Evolutionary conservation across 2,329 filamentous ascomycete species (phyloP).

Genomic region (Microcera coccophila): DNA sequence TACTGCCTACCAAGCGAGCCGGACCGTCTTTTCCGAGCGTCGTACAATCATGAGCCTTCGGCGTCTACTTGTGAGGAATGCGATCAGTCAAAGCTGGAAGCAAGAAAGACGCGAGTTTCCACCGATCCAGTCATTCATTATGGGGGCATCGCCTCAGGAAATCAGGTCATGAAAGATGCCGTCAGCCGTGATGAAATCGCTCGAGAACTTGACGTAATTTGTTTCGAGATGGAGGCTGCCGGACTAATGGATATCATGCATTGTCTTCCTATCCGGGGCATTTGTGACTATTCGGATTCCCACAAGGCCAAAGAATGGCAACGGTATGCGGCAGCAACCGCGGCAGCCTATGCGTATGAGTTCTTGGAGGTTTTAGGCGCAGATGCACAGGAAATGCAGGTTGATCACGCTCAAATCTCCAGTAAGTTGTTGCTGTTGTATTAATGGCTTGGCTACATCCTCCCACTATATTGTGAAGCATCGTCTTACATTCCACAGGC

Average conservation of each 20-base stretch:
- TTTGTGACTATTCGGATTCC: constrained; percentile 39
- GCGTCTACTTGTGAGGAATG: not conserved
- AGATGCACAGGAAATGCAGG: fast-evolving
- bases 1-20: not conserved
- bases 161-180: constrained; percentile 36
- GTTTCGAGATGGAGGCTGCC: constrained; percentile 33
- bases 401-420: too few relatives aligned
- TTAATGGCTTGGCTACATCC: not conserved
- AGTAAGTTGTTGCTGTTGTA: not conserved
- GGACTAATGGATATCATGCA: constrained; percentile 28
- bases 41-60: not conserved
- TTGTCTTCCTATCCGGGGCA: constrained; percentile 37
- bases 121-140: constrained; percentile 4
- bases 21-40: constrained; percentile 2
- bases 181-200: constrained; percentile 28
- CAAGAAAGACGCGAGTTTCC: fast-evolving
- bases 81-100: not conserved
- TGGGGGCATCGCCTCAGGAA: constrained; percentile 28
- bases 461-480: not conserved
- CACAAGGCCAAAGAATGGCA: constrained; percentile 38
- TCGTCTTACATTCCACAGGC: too few relatives aligned
- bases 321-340: constrained; percentile 32
- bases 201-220: constrained; percentile 10
- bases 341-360: constrained; percentile 30
- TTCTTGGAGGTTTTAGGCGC: not conserved